Percentiles rank a stretch among this genome's conserved stretches.
Conservation (phyloP, 768 basidiomycete species). For the Tulasnella sp. region DNA sequence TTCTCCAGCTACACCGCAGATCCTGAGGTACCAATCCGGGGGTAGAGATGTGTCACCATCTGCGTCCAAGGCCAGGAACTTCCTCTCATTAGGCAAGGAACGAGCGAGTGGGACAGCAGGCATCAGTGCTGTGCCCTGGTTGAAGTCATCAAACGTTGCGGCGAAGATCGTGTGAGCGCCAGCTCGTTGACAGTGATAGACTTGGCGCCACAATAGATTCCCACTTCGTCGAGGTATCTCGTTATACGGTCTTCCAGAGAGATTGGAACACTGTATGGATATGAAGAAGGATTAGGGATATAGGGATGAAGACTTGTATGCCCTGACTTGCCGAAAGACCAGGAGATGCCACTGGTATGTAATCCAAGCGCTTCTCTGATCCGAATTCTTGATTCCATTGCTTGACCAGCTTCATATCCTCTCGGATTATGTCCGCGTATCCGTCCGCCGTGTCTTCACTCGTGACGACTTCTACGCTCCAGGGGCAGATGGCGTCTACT, state of each 20-base stretch:
- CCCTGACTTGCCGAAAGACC: conserved; percentile 58
- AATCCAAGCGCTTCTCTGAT: conserved; percentile 52
- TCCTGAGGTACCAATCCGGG: conserved; percentile 78
- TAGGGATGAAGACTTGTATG: neutral
- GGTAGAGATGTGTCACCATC: conserved; percentile 63
- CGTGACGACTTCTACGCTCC: conserved; percentile 66
- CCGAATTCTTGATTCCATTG: conserved; percentile 24
- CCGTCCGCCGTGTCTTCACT: conserved; percentile 49
- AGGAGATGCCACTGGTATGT: conserved; percentile 74
- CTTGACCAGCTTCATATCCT: conserved; percentile 50
- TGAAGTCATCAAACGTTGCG: conserved; percentile 83
- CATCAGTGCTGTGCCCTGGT: conserved; percentile 76
- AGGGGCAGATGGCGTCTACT: conserved; percentile 71
- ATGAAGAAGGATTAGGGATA: neutral
- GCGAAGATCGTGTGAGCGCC: conserved; percentile 61
- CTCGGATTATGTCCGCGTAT: conserved; percentile 51
- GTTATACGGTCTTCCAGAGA: conserved; percentile 59
- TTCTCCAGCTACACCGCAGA: conserved; percentile 61
- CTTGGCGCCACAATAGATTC: conserved; percentile 66
- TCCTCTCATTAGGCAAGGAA: conserved; percentile 46
- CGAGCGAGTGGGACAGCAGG: conserved; percentile 52
- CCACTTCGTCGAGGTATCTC: conserved; percentile 62
- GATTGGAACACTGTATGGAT: conserved; percentile 48
- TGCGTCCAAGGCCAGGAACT: conserved; percentile 52
- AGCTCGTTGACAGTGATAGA: conserved; percentile 52